Evolutionary conservation across 441 rosid genomes (phyloP).

Genomic region (Aquilaria agallochum): DNA sequence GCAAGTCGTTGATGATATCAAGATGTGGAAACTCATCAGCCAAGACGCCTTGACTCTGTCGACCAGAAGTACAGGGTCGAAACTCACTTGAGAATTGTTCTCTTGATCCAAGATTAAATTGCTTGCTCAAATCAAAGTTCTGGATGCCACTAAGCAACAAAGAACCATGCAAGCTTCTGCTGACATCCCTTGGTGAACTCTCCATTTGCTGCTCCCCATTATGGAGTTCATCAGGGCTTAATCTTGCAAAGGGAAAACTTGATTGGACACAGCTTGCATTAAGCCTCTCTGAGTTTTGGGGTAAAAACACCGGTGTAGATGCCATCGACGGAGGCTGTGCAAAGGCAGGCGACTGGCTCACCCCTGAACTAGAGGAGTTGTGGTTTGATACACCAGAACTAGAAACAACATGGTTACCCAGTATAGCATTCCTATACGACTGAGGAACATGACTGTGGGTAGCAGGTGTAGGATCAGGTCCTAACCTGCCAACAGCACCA

Average conservation of each 20-base stretch:
- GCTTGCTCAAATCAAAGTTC: constrained; percentile 29
- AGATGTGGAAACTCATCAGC: constrained; percentile 93
- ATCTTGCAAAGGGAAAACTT: constrained; percentile 46
- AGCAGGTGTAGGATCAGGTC: constrained; percentile 54
- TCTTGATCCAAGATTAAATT: constrained; percentile 19
- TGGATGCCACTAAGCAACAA: constrained; percentile 24
- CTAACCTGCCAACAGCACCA: constrained; percentile 82
- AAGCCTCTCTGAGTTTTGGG: constrained; percentile 21
- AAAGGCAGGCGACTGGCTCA: constrained; percentile 38
- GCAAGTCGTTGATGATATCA: constrained; percentile 89
- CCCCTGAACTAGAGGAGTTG: constrained; percentile 45
- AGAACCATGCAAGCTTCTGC: constrained; percentile 25
- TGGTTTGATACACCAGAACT: constrained; percentile 47
- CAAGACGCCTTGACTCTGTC: constrained; percentile 41
- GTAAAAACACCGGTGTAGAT: constrained; percentile 7
- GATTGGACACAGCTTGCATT: constrained; percentile 43
- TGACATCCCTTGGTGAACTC: constrained; percentile 33
- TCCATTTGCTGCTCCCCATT: constrained; percentile 66
- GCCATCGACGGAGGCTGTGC: constrained; percentile 40
- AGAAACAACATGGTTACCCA: constrained; percentile 61
- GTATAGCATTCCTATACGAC: constrained; percentile 78
- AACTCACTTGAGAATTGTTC: constrained; percentile 32
- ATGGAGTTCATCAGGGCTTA: constrained; percentile 31
- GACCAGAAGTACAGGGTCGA: constrained; percentile 44
- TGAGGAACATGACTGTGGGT: constrained; percentile 58